Evolutionary conservation across 2,329 filamentous ascomycete genomes (phyloP).

Genomic region (Laburnicola sp.): DNA sequence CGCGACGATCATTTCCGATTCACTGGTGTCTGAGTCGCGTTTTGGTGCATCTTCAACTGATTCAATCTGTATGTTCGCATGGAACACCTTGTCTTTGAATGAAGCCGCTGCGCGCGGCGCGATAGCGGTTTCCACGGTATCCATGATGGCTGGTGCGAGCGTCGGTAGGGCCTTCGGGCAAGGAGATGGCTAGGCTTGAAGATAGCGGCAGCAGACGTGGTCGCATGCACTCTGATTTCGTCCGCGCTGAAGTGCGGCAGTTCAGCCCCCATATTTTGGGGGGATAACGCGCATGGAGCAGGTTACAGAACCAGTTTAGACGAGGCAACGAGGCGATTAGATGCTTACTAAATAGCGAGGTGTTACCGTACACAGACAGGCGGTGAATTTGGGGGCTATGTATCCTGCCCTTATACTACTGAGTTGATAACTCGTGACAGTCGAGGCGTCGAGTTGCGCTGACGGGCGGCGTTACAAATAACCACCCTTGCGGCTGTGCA

Average conservation of each 20-base stretch:
- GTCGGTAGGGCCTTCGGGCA: slow-evolving; percentile 19
- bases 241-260: slow-evolving; percentile 11
- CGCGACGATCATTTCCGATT: slow-evolving; percentile 6
- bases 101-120: slow-evolving; percentile 20
- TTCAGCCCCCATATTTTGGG: slow-evolving; percentile 35
- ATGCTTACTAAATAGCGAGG: slow-evolving; percentile 17
- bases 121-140: slow-evolving; percentile 22
- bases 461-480: background rate
- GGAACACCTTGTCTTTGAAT: slow-evolving; percentile 25
- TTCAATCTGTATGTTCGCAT: slow-evolving; percentile 30
- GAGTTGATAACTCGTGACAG: too few species aligned
- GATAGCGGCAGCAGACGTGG: slow-evolving; percentile 15
- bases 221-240: slow-evolving; percentile 23
- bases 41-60: slow-evolving; percentile 22
- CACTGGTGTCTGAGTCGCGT: slow-evolving; percentile 3
- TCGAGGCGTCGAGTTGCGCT: background rate
- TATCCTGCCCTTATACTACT: too few species aligned
- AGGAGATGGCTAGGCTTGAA: slow-evolving; percentile 15
- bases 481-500: slow-evolving; percentile 28
- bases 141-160: slow-evolving; percentile 10
- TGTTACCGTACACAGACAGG: background rate
- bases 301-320: slow-evolving; percentile 10
- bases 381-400: slow-evolving; percentile 24
- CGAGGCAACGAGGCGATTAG: slow-evolving; percentile 3
- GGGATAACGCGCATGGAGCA: slow-evolving; percentile 15